Conservation (phyloP, 768 basidiomycete species). For the Tulasnella sp. region DNA sequence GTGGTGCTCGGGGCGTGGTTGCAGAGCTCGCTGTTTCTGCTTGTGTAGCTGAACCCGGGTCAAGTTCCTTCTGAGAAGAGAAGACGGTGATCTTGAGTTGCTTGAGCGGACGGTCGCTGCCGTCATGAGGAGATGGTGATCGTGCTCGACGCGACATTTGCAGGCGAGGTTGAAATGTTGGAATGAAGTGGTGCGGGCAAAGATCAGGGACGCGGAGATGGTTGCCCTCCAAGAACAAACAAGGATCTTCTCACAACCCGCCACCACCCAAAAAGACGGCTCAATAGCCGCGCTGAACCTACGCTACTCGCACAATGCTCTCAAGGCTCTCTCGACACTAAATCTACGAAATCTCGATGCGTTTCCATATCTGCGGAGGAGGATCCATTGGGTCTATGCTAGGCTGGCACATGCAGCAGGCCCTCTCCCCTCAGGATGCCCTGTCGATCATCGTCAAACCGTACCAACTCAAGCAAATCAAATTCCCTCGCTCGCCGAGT, state of each 20-base stretch:
- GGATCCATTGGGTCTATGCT: constrained; percentile 78
- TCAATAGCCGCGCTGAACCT: neutral
- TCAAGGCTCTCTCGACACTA: neutral
- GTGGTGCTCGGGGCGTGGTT: neutral
- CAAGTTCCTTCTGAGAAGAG: neutral
- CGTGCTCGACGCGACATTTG: neutral
- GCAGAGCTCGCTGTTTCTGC: neutral
- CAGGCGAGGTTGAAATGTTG: neutral
- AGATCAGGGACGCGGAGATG: neutral
- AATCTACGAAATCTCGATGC: constrained; percentile 37
- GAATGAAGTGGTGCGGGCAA: neutral
- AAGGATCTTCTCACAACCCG: neutral
- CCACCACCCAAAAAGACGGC: too few species aligned
- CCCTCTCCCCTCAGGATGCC: constrained; percentile 38
- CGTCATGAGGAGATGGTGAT: neutral
- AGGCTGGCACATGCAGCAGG: constrained; percentile 62
- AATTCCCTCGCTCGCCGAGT: constrained; percentile 19
- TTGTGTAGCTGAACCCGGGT: neutral
- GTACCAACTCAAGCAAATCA: constrained; percentile 27
- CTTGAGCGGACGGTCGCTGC: neutral
- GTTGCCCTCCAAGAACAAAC: neutral
- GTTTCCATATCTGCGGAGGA: constrained; percentile 64
- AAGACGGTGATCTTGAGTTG: neutral
- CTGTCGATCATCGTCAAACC: constrained; percentile 63
- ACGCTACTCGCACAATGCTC: neutral